Evolutionary conservation across 305 asterid genomes (phyloP).

Genomic region (Withania somnifera): DNA sequence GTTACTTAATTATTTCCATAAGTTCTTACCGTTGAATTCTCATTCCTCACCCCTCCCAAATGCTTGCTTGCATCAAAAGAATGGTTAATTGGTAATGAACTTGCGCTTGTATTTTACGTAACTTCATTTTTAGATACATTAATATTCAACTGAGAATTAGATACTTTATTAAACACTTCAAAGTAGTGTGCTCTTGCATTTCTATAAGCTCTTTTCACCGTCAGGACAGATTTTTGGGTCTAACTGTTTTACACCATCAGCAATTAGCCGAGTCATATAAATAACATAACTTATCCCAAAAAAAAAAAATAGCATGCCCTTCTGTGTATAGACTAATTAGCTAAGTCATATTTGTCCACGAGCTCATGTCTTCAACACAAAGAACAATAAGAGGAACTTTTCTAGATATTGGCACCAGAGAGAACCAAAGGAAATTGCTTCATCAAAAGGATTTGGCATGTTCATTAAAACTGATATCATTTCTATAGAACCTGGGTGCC

Average conservation of each 20-base stretch:
- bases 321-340: neutral
- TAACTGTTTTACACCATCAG: too few species aligned
- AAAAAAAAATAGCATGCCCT: too few species aligned
- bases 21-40: neutral
- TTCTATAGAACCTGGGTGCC: neutral
- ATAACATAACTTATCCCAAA: too few species aligned
- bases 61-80: neutral
- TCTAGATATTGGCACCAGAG: neutral
- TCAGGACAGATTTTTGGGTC: too few species aligned
- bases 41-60: neutral
- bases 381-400: neutral
- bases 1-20: neutral
- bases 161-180: too few species aligned
- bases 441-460: neutral
- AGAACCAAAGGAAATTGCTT: neutral
- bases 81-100: neutral
- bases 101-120: too few species aligned
- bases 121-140: too few species aligned
- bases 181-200: too few species aligned
- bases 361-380: neutral
- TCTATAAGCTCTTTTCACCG: too few species aligned
- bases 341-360: neutral
- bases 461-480: neutral
- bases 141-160: too few species aligned
- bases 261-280: too few species aligned